A percentile compares a stretch with the other conserved stretches of the same genome.
phyloP scores from a whole-genome alignment of 257 asterid genomes.

The Oldenlandia corymbosa region DNA sequence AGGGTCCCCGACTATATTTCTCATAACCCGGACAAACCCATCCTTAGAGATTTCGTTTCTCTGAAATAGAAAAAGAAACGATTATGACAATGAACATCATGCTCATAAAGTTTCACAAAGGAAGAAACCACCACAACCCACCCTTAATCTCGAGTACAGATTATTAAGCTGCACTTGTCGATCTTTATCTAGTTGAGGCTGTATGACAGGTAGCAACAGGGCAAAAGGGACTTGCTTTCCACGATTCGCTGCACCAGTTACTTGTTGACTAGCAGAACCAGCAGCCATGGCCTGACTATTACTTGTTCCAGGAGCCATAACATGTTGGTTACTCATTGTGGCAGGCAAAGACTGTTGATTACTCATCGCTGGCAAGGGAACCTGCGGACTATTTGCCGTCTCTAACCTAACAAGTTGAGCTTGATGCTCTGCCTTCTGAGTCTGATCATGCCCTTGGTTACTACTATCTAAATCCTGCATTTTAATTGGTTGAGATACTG shows the following conservation, averaged over 20 bases:
- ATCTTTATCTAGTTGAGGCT: slow-evolving; percentile 85
- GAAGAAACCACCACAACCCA: slow-evolving; percentile 27
- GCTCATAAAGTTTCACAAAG: slow-evolving; percentile 10
- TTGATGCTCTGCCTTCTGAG: slow-evolving; percentile 42
- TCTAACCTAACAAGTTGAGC: slow-evolving; percentile 41
- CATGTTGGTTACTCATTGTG: slow-evolving; percentile 39
- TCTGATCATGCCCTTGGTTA: slow-evolving; percentile 28
- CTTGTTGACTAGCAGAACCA: slow-evolving; percentile 33
- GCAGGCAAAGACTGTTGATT: slow-evolving; percentile 36
- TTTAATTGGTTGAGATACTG: slow-evolving; percentile 37
- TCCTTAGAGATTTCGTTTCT: slow-evolving; percentile 84
- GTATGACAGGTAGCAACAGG: slow-evolving; percentile 80
- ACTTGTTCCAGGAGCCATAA: slow-evolving; percentile 27
- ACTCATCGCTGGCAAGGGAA: slow-evolving; percentile 28
- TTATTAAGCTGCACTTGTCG: slow-evolving; percentile 80
- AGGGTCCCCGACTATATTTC: slow-evolving; percentile 84
- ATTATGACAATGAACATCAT: slow-evolving; percentile 12
- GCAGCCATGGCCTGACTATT: slow-evolving; percentile 43
- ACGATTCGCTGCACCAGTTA: slow-evolving; percentile 32
- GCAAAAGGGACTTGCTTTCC: slow-evolving; percentile 93
- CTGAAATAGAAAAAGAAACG: slow-evolving; percentile 36
- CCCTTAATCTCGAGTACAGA: slow-evolving; percentile 72
- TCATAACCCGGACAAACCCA: slow-evolving; percentile 72
- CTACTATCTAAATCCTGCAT: slow-evolving; percentile 41
- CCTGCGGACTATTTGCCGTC: slow-evolving; percentile 35